Percentiles rank a stretch among this genome's conserved stretches.
Evolutionary conservation across 2,329 filamentous ascomycete genomes (phyloP).

Genomic region (Spiromastix sp.): DNA sequence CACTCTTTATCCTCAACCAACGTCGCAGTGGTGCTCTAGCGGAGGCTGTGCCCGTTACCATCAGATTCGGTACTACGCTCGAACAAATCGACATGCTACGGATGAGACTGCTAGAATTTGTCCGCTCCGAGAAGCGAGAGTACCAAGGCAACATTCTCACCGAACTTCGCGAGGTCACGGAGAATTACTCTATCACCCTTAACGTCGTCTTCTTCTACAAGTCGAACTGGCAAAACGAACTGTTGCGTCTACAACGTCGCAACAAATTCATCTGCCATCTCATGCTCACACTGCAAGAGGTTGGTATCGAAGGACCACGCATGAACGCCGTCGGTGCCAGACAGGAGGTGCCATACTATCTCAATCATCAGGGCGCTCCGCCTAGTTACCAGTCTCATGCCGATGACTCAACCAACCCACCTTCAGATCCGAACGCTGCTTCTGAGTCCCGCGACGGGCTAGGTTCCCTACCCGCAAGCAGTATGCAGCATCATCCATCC

Average conservation of each 20-base stretch:
- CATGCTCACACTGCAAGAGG: slow-evolving; percentile 72
- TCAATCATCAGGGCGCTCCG: slow-evolving; percentile 43
- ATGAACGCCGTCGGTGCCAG: slow-evolving; percentile 61
- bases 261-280: slow-evolving; percentile 92
- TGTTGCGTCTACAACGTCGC: slow-evolving; percentile 76
- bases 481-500: slow-evolving; percentile 34
- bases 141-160: slow-evolving; percentile 79
- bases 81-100: slow-evolving; percentile 77
- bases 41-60: slow-evolving; percentile 70
- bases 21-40: slow-evolving; percentile 79
- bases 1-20: slow-evolving; percentile 89
- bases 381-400: slow-evolving; percentile 27
- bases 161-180: slow-evolving; percentile 66
- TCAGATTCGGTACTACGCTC: slow-evolving; percentile 80
- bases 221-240: slow-evolving; percentile 90
- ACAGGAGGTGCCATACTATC: slow-evolving; percentile 56
- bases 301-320: slow-evolving; percentile 76
- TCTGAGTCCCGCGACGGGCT: slow-evolving; percentile 23
- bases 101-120: slow-evolving; percentile 70
- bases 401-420: slow-evolving; percentile 29
- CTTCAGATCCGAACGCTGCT: slow-evolving; percentile 13
- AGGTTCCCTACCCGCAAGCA: slow-evolving; percentile 20
- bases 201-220: slow-evolving; percentile 98
- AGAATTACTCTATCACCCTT: slow-evolving; percentile 75
- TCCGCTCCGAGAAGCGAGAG: slow-evolving; percentile 75